Conservation (phyloP, 331 rosid genomes). For the Rosa hybrid region DNA sequence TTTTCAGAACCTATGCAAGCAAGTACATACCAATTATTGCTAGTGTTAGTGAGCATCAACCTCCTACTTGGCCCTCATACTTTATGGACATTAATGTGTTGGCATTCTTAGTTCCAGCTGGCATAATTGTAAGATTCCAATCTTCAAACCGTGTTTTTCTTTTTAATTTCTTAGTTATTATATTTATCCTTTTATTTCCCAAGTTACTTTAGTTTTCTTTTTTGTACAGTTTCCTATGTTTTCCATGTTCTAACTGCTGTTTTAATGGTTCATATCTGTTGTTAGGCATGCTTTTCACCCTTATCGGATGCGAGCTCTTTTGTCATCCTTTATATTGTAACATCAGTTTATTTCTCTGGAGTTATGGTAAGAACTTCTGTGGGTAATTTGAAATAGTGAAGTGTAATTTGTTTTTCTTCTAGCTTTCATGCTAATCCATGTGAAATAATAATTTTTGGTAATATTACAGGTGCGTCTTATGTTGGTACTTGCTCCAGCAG, state of each 20-base stretch:
- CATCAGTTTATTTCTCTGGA: conserved; percentile 92
- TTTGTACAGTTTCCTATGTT: background rate
- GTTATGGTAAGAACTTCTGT: conserved; percentile 79
- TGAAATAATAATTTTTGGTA: conserved; percentile 25
- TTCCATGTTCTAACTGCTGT: conserved; percentile 20
- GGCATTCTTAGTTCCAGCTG: conserved; percentile 99
- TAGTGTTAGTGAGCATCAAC: conserved; percentile 99
- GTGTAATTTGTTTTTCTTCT: conserved; percentile 13
- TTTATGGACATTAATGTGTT: conserved; percentile 98
- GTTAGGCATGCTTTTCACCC: conserved; percentile 92
- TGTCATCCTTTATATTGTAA: conserved; percentile 80
- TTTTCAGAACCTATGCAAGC: conserved; percentile 97
- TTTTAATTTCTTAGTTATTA: background rate
- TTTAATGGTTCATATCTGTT: conserved; percentile 34
- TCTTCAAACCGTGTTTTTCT: background rate
- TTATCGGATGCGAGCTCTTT: conserved; percentile 97
- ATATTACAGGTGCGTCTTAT: conserved; percentile 86
- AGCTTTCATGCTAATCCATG: conserved; percentile 13
- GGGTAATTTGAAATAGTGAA: conserved; percentile 1
- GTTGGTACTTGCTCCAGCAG: conserved; percentile 99
- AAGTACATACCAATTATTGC: conserved; percentile 99
- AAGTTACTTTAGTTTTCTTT: background rate
- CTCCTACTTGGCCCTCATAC: conserved; percentile 99
- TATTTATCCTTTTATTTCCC: background rate
- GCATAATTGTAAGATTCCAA: conserved; percentile 68